Percentiles rank a stretch among this genome's conserved stretches.
These are phyloP conservation scores for Chloris gayana DNA, from an alignment of 176 grass and related monocot species.

Conservation along the genomic window DNA sequence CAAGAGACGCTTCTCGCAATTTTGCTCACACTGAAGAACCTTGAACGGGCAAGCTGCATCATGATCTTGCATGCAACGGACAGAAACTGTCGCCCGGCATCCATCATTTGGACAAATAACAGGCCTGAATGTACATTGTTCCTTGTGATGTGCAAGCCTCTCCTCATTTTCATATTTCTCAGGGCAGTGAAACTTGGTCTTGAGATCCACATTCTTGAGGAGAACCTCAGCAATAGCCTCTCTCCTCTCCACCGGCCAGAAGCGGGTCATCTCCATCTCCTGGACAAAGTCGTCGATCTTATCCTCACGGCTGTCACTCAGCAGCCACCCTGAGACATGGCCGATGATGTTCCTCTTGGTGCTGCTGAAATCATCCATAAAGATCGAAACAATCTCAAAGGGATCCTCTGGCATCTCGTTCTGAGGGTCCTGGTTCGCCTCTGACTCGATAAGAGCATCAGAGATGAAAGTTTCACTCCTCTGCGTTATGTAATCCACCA, in stretches of 20 bases:
- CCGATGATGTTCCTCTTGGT: constrained; percentile 86
- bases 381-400: constrained; percentile 60
- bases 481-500: constrained; percentile 78
- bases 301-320: constrained; percentile 80
- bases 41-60: constrained; percentile 62
- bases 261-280: constrained; percentile 79
- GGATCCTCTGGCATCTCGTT: constrained; percentile 67
- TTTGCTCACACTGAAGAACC: constrained; percentile 77
- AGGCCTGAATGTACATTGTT: constrained; percentile 63
- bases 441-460: constrained; percentile 51
- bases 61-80: constrained; percentile 59
- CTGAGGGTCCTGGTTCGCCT: constrained; percentile 27
- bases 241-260: constrained; percentile 78
- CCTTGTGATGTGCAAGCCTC: constrained; percentile 52
- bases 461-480: constrained; percentile 72
- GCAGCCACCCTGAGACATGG: constrained; percentile 81
- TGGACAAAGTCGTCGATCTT: constrained; percentile 95
- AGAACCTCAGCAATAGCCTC: constrained; percentile 63
- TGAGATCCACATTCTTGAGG: constrained; percentile 81
- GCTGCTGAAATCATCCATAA: constrained; percentile 79
- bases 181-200: constrained; percentile 71
- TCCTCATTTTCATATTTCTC: constrained; percentile 68
- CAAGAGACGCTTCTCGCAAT: constrained; percentile 55
- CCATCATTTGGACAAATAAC: constrained; percentile 60
- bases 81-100: constrained; percentile 57